Base-by-base conservation (phyloP, 352 stramenopile species). In the Pythium sukuiense region DNA sequence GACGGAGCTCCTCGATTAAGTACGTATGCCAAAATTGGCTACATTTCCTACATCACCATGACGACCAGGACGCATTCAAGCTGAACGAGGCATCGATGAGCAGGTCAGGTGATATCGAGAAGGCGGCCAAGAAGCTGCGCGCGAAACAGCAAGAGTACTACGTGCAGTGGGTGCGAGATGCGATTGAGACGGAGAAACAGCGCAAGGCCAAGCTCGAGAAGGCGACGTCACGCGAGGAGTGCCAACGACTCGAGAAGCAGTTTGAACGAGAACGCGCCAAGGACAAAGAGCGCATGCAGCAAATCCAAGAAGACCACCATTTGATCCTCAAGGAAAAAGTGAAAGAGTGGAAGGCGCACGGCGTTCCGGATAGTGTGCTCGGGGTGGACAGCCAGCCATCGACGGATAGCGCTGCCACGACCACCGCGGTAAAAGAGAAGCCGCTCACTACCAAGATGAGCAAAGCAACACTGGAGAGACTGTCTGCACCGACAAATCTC, bases 271-370 rank as follows among this genome's bases (percentile, higher is more conserved):
- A 88, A 52, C 74, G 81, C 27, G 65, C 39, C 2, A 70, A 65
- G 33, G 81, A 90, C 65, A 69, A 71, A 8, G 79, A 90, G 55
- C 69, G 75, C 16, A 68, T 90, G 53, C 72, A 68, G 26, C 80
- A 86, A n/a, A 83, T 90, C 26, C 74, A 85, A 55, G 80, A 87
- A 48, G 79, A 90, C 61, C 80, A 88, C 46, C 59, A 71, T 20
- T 39, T 88, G 56, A 71, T 88, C 27, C 45, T 87, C 16, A 76
- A 71, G 13, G 71, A 72, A 16, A 90, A 88, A 67, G 69, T 83
- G 24, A 69, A 67, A 6, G 74, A 90, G 52, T 88, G 79, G 81
- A 87, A 79, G 58, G 58, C 67, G 8, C 64, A 71, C 16, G 79
- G 74, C 1, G 70, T 76, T 2, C 65, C 59, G 1, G 55, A 54